phyloP scores from a whole-genome alignment of 768 basidiomycete genomes.

The Mrakia blollopis region DNA sequence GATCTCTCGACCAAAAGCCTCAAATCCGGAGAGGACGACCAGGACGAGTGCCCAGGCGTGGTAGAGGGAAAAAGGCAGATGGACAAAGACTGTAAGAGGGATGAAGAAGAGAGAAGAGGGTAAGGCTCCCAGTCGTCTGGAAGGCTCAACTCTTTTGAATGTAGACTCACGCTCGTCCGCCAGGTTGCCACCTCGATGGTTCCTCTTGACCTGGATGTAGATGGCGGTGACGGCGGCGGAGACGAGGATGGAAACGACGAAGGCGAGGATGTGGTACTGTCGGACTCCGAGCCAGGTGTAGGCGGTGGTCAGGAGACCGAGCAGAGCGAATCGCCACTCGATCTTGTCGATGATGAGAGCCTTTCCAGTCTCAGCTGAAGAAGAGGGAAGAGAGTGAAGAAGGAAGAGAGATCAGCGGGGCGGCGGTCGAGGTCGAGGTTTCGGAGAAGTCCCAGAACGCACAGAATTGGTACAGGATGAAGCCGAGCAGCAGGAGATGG shows the following conservation, averaged over 20 bases:
- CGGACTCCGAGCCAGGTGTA: constrained; percentile 48
- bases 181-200: constrained; percentile 19
- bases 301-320: constrained; percentile 78
- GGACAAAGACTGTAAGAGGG: constrained; percentile 19
- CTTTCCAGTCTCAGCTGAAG: constrained; percentile 23
- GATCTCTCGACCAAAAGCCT: constrained; percentile 62
- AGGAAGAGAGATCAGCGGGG: not conserved
- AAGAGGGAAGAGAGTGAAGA: no score
- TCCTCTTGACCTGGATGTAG: constrained; percentile 18
- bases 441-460: not conserved
- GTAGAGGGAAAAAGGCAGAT: constrained; percentile 87
- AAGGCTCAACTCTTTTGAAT: no score
- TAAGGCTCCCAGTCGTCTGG: no score
- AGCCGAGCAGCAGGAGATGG: constrained; percentile 84
- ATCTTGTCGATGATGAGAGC: constrained; percentile 45
- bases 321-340: constrained; percentile 84
- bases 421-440: no score
- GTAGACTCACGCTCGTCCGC: constrained; percentile 20
- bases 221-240: constrained; percentile 29
- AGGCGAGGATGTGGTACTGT: constrained; percentile 29
- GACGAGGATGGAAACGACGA: constrained; percentile 28
- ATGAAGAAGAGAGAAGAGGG: not conserved
- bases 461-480: constrained; percentile 57
- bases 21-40: constrained; percentile 37
- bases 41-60: constrained; percentile 31